Percentiles rank a stretch among this genome's conserved stretches.
Conservation (phyloP, 305 asterid genomes). For the Fraxinus baroniana region DNA sequence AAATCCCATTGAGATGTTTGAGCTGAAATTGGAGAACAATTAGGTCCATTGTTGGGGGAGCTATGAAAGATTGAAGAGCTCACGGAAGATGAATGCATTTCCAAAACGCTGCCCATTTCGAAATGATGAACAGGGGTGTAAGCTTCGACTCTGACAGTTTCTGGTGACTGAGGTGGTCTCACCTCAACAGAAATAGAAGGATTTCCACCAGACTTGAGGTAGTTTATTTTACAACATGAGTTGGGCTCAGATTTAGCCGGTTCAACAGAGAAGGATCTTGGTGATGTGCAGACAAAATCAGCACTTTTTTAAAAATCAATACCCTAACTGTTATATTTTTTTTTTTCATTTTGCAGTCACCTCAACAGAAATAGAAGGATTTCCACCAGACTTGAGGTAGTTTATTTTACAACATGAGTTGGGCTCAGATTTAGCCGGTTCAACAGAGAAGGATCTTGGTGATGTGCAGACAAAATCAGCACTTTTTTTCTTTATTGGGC, state of each 20-base stretch:
- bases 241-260: slow-evolving; percentile 37
- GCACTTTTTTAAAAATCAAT: slow-evolving; percentile 25
- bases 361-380: slow-evolving; percentile 68
- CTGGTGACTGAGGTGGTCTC: slow-evolving; percentile 77
- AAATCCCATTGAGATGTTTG: slow-evolving; percentile 92
- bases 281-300: neutral
- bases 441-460: no score
- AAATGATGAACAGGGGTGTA: slow-evolving; percentile 64
- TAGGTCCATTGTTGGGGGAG: slow-evolving; percentile 57
- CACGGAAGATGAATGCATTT: slow-evolving; percentile 58
- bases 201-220: slow-evolving; percentile 65
- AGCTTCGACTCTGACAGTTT: slow-evolving; percentile 60
- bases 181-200: slow-evolving; percentile 78
- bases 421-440: slow-evolving; percentile 29
- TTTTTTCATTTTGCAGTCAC: no score
- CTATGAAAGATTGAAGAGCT: neutral
- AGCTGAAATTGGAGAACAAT: slow-evolving; percentile 62
- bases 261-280: neutral
- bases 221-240: slow-evolving; percentile 53
- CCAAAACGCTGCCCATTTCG: slow-evolving; percentile 68
- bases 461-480: neutral
- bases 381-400: slow-evolving; percentile 68
- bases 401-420: slow-evolving; percentile 53
- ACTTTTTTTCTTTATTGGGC: slow-evolving; percentile 51
- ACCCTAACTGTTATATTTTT: no score